Percentiles rank a stretch among this genome's conserved stretches.
Conservation (phyloP, 495 filamentous ascomycete genomes). For the Xylaria scruposa region DNA sequence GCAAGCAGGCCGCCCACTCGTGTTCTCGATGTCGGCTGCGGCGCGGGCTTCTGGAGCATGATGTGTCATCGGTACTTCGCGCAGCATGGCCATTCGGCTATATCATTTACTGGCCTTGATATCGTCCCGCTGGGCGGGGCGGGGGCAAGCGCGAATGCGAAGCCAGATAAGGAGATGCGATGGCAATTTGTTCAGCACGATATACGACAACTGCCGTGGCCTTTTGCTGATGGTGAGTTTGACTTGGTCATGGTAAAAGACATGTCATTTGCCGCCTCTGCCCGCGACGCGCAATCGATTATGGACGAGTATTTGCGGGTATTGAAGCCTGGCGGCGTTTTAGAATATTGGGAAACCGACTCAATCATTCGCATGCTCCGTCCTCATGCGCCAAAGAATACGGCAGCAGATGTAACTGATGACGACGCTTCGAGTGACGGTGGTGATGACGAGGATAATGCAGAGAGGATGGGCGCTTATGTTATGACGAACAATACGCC, state of each 20-base stretch:
- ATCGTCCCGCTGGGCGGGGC: slow-evolving; percentile 77
- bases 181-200: slow-evolving; percentile 93
- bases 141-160: slow-evolving; percentile 44
- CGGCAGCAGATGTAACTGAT: slow-evolving; percentile 44
- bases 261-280: slow-evolving; percentile 71
- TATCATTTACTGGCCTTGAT: slow-evolving; percentile 85
- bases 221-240: slow-evolving; percentile 84
- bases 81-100: slow-evolving; percentile 60
- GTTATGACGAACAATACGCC: slow-evolving; percentile 82
- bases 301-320: slow-evolving; percentile 81
- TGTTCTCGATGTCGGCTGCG: slow-evolving; percentile 88
- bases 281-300: slow-evolving; percentile 65
- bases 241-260: slow-evolving; percentile 93
- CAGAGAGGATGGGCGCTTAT: slow-evolving; percentile 76
- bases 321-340: slow-evolving; percentile 75
- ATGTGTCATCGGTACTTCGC: slow-evolving; percentile 80
- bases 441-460: slow-evolving; percentile 66
- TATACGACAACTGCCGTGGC: slow-evolving; percentile 73
- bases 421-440: slow-evolving; percentile 50
- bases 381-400: slow-evolving; percentile 71
- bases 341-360: slow-evolving; percentile 90
- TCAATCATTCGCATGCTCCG: slow-evolving; percentile 77
- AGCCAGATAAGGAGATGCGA: slow-evolving; percentile 71
- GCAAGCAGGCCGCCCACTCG: slow-evolving; percentile 71
- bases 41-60: slow-evolving; percentile 87